phyloP scores from a whole-genome alignment of 345 rosid genomes.

The Pistacia integerrima region DNA sequence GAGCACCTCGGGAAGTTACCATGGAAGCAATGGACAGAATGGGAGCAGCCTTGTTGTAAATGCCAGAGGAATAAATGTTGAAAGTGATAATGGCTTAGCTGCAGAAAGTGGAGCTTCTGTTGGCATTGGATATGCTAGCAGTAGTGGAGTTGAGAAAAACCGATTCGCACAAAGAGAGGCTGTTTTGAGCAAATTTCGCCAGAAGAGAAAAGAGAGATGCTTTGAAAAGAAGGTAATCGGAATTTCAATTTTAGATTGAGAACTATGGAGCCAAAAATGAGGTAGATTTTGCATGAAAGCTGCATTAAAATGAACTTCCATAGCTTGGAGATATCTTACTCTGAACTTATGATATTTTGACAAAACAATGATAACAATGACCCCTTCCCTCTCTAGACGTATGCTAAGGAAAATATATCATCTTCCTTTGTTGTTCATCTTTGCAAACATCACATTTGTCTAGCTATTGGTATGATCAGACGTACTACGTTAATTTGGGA shows the following conservation, averaged over 20 bases:
- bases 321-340: background rate
- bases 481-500: background rate
- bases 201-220: constrained; percentile 65
- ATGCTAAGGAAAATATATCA: background rate
- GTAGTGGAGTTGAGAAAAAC: constrained; percentile 26
- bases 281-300: background rate
- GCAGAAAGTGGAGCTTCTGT: constrained; percentile 24
- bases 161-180: constrained; percentile 50
- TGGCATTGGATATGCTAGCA: constrained; percentile 25
- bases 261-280: background rate
- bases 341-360: background rate
- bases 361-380: background rate
- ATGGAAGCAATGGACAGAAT: constrained; percentile 47
- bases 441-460: background rate
- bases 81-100: constrained; percentile 29
- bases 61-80: constrained; percentile 30
- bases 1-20: constrained; percentile 40
- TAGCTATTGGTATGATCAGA: background rate
- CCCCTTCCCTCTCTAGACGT: too few species aligned
- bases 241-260: constrained; percentile 14
- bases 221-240: constrained; percentile 54
- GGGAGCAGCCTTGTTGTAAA: constrained; percentile 34
- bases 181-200: constrained; percentile 58
- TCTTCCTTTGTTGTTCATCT: background rate
- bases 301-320: background rate